Evolutionary conservation across 2,329 filamentous ascomycete genomes (phyloP).

Genomic region (Gnomoniopsis sp.): DNA sequence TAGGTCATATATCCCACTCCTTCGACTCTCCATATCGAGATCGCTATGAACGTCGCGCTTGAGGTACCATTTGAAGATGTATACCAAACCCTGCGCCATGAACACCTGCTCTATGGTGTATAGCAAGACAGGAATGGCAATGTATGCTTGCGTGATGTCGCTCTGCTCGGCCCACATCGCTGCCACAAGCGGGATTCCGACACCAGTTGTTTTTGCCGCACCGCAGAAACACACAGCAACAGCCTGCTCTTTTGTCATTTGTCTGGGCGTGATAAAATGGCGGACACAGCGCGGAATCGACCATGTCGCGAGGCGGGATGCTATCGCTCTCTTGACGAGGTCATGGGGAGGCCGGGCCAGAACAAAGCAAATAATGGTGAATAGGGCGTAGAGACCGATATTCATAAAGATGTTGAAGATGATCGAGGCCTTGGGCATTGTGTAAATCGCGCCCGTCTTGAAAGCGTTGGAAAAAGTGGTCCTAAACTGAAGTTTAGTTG

Average conservation of each 20-base stretch:
- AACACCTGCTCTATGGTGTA: conserved; percentile 58
- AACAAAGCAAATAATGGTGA: conserved; percentile 58
- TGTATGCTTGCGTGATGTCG: conserved; percentile 51
- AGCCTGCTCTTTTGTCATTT: conserved; percentile 57
- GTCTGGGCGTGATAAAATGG: conserved; percentile 42
- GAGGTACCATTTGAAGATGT: conserved; percentile 46
- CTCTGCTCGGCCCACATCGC: conserved; percentile 63
- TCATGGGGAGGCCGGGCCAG: conserved; percentile 39
- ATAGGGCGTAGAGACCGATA: conserved; percentile 59
- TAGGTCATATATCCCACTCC: neutral
- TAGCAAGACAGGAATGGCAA: conserved; percentile 62
- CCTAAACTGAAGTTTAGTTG: conserved; percentile 36
- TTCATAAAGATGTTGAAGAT: conserved; percentile 67
- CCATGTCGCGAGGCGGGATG: conserved; percentile 30
- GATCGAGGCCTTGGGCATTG: conserved; percentile 56
- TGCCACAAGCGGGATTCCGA: conserved; percentile 65
- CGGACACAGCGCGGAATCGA: conserved; percentile 28
- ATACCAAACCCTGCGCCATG: conserved; percentile 42
- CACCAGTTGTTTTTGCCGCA: conserved; percentile 68
- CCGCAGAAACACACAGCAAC: conserved; percentile 72
- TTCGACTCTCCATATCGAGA: conserved; percentile 18
- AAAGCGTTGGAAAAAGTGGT: conserved; percentile 66
- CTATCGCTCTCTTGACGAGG: conserved; percentile 29
- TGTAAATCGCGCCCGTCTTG: conserved; percentile 57
- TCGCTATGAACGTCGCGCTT: conserved; percentile 7